Evolutionary conservation across 495 filamentous ascomycete species (phyloP).

Genomic region (Pyrenopolyporus hunteri): DNA sequence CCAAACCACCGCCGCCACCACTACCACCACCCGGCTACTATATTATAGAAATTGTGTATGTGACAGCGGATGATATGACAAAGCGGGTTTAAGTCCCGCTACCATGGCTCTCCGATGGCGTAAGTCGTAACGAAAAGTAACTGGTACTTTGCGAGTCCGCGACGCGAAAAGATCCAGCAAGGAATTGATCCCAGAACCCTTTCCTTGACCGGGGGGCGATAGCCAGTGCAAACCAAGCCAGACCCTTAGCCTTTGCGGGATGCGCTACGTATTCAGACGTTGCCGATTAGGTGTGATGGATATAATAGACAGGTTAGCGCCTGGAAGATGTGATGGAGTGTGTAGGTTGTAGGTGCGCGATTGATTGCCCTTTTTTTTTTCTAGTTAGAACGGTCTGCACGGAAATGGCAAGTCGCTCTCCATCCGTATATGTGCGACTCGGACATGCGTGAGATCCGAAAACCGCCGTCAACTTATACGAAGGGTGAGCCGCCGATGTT

Average conservation of each 20-base stretch:
- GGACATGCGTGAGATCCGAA: conserved; percentile 1
- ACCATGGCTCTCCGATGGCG: conserved; percentile 7
- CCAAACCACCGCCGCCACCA: conserved; percentile 37
- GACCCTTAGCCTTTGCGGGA: conserved; percentile 34
- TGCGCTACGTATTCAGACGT: conserved; percentile 32
- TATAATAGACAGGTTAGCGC: conserved; percentile 25
- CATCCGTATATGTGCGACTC: conserved; percentile 25
- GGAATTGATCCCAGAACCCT: conserved; percentile 21
- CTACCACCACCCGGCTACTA: conserved; percentile 25
- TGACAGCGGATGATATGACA: conserved; percentile 29
- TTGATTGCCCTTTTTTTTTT: conserved; percentile 32
- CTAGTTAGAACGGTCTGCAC: conserved; percentile 12
- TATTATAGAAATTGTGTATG: conserved; percentile 24
- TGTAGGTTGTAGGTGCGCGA: conserved; percentile 27
- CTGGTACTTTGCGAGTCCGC: conserved; percentile 33
- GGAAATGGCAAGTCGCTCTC: conserved; percentile 16
- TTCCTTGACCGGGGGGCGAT: conserved; percentile 31
- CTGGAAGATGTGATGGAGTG: conserved; percentile 12
- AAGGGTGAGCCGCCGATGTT: no score
- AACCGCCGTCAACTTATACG: neutral
- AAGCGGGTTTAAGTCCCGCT: conserved; percentile 23
- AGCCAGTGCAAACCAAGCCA: conserved; percentile 32
- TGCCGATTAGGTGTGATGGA: conserved; percentile 29
- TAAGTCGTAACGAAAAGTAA: conserved; percentile 17
- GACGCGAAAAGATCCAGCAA: conserved; percentile 30